These are phyloP conservation scores for Fusarium phyllophilum DNA, from an alignment of 2,329 filamentous ascomycete genomes.

Conservation along the genomic window DNA sequence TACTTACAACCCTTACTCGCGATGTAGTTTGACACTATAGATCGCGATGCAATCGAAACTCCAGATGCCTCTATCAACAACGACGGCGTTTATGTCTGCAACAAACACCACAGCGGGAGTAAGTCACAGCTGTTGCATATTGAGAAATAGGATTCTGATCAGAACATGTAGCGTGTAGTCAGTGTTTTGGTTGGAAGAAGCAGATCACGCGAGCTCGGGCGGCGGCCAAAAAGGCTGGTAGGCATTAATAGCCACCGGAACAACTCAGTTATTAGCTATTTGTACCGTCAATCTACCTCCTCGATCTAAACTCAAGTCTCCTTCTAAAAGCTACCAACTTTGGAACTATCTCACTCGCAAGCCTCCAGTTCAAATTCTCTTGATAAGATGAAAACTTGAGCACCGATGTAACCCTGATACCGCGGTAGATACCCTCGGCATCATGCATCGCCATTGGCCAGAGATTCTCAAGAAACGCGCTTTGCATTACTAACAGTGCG, in stretches of 20 bases:
- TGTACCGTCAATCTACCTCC: background rate
- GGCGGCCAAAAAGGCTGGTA: background rate
- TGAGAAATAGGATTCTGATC: accelerated
- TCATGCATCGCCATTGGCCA: constrained; percentile 41
- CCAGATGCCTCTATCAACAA: accelerated
- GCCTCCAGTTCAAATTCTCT: constrained; percentile 8
- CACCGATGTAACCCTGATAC: background rate
- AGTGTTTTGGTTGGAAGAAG: background rate
- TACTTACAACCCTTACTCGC: background rate
- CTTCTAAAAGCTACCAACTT: background rate
- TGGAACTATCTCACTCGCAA: constrained; percentile 7
- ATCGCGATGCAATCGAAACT: background rate
- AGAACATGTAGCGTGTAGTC: accelerated
- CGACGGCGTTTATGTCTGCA: background rate
- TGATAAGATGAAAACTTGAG: constrained; percentile 13
- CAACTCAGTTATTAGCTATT: accelerated
- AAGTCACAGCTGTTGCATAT: background rate
- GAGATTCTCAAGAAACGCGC: constrained; percentile 13
- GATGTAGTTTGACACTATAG: background rate
- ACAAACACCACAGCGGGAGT: accelerated
- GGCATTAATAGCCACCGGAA: accelerated
- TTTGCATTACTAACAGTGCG: constrained; percentile 47
- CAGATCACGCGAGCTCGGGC: accelerated
- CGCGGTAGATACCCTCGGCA: constrained; percentile 26
- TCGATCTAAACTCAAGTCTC: accelerated